Conservation (phyloP, 1,284 basidiomycete species). For the Microbotryum silenes-acaulis region DNA sequence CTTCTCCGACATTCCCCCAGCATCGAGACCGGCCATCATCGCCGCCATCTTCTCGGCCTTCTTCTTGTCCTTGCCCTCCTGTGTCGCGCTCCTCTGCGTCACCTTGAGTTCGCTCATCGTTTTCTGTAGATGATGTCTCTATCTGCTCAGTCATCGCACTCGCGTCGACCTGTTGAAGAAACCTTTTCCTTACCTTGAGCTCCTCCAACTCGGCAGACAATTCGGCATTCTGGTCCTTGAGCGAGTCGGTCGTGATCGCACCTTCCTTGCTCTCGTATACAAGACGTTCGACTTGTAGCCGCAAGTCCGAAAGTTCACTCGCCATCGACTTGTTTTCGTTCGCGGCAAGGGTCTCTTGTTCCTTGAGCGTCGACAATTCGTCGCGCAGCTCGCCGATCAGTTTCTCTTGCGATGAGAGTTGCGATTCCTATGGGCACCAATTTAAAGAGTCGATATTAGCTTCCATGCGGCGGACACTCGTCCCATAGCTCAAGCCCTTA, state of each 20-base stretch:
- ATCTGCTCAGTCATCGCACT: conserved; percentile 2
- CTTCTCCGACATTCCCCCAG: conserved; percentile 83
- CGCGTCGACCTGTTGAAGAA: background rate
- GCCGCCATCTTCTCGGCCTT: conserved; percentile 99
- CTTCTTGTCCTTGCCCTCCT: conserved; percentile 95
- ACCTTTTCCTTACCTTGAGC: conserved; percentile 46
- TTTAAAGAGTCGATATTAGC: background rate
- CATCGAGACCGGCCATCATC: conserved; percentile 99
- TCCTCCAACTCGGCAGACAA: conserved; percentile 83
- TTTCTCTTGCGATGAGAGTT: conserved; percentile 64
- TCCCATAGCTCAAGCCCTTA: conserved; percentile 27
- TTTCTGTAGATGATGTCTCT: conserved; percentile 43
- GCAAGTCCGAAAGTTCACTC: conserved; percentile 75
- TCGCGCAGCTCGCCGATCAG: conserved; percentile 51
- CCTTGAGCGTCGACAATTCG: conserved; percentile 73
- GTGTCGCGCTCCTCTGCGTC: conserved; percentile 72
- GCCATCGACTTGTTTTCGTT: conserved; percentile 87
- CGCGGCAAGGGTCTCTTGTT: conserved; percentile 70
- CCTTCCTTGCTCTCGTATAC: conserved; percentile 95
- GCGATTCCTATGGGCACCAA: conserved; percentile 53
- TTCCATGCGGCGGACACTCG: background rate
- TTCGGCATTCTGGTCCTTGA: conserved; percentile 91
- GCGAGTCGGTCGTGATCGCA: conserved; percentile 86
- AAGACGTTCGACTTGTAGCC: conserved; percentile 81
- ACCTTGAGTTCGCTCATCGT: conserved; percentile 66